These are phyloP conservation scores for Globisporangium ultimum DNA, from an alignment of 352 stramenopile species.

Conservation along the genomic window DNA sequence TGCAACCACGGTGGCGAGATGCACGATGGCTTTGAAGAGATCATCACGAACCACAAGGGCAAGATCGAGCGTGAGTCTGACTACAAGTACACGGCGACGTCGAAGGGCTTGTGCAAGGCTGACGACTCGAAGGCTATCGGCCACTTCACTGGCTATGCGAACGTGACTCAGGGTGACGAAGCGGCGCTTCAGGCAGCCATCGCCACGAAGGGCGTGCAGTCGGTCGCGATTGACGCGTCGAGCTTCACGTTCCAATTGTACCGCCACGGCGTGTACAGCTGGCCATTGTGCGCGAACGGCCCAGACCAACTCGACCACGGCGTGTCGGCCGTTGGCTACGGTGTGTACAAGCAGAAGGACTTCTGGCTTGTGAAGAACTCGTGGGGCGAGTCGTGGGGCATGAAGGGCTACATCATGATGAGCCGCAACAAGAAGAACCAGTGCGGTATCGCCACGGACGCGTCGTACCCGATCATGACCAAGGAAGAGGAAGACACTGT, in stretches of 20 bases:
- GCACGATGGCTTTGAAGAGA: constrained; percentile 36
- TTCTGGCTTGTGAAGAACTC: constrained; percentile 96
- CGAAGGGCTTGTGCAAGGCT: constrained; percentile 28
- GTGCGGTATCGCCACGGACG: constrained; percentile 91
- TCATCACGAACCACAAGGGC: constrained; percentile 35
- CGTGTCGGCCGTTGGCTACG: constrained; percentile 93
- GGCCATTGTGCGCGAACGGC: constrained; percentile 29
- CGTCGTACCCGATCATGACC: constrained; percentile 65
- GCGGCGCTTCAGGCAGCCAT: constrained; percentile 85
- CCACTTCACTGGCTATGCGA: constrained; percentile 56
- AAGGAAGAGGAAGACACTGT: constrained; percentile 15
- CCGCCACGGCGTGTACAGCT: constrained; percentile 61
- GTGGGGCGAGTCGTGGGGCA: constrained; percentile 87
- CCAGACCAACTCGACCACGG: constrained; percentile 90
- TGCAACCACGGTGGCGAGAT: constrained; percentile 44
- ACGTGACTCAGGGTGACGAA: constrained; percentile 74
- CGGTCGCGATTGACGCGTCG: constrained; percentile 84
- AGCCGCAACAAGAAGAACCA: constrained; percentile 86
- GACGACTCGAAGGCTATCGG: constrained; percentile 29
- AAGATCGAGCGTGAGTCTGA: constrained; percentile 31
- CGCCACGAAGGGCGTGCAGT: constrained; percentile 75
- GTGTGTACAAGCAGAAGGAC: constrained; percentile 79
- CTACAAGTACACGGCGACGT: constrained; percentile 38
- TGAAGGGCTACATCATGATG: constrained; percentile 88
- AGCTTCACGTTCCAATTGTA: constrained; percentile 84